Evolutionary conservation across 2,329 filamentous ascomycete species (phyloP).

Genomic region (Botrytis paeoniae): DNA sequence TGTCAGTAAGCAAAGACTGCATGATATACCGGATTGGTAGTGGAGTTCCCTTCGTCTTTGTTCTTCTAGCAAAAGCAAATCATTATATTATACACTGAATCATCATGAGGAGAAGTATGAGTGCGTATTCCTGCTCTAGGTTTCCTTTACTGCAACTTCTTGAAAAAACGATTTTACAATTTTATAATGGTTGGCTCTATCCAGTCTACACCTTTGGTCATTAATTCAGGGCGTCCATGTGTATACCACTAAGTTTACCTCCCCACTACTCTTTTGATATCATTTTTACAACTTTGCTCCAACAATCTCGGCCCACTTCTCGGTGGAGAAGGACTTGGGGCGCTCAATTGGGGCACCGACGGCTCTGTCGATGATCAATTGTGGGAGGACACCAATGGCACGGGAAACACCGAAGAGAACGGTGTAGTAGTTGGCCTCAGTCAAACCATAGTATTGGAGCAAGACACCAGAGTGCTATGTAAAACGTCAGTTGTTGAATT

Average conservation of each 20-base stretch:
- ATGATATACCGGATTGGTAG: not conserved
- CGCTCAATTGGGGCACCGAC: slow-evolving; percentile 96
- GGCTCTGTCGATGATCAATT: slow-evolving; percentile 99
- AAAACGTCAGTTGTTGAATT: no score
- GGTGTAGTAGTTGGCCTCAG: slow-evolving; percentile 99
- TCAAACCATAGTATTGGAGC: slow-evolving; percentile 98
- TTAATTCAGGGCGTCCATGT: slow-evolving; percentile 9
- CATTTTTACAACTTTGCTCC: slow-evolving; percentile 77
- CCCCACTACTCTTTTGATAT: not conserved
- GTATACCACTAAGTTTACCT: slow-evolving; percentile 24
- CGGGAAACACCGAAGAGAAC: slow-evolving; percentile 98
- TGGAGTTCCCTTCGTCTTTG: not conserved
- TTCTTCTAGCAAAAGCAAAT: not conserved
- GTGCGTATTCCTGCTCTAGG: slow-evolving; percentile 12
- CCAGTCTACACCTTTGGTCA: slow-evolving; percentile 28
- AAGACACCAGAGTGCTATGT: slow-evolving; percentile 96
- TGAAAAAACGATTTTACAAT: slow-evolving; percentile 23
- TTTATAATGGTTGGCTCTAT: slow-evolving; percentile 37
- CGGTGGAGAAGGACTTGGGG: slow-evolving; percentile 98
- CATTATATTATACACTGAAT: not conserved
- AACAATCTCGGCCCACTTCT: slow-evolving; percentile 91
- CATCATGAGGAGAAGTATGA: slow-evolving; percentile 1
- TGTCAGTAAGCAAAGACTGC: not conserved
- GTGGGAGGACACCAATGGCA: slow-evolving; percentile 95
- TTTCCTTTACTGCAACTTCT: slow-evolving; percentile 26